phyloP scores from a whole-genome alignment of 176 grass and related monocot species.

The Oryza rufipogon region DNA sequence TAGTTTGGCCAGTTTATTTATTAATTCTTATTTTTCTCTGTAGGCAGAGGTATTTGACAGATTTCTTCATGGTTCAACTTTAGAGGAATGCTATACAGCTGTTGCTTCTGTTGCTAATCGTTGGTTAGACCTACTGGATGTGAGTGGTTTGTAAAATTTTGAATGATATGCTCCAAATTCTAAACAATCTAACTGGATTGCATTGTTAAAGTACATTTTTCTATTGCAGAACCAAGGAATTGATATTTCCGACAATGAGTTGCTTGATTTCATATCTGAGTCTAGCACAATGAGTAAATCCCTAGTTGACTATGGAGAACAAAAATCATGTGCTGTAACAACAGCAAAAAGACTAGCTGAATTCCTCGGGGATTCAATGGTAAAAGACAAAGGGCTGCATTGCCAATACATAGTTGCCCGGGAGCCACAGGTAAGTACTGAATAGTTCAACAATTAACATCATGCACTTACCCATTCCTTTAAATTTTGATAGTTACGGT shows the following conservation, averaged over 20 bases:
- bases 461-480: neutral
- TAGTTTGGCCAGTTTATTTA: conserved; percentile 29
- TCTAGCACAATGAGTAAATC: conserved; percentile 99
- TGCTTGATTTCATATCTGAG: conserved; percentile 95
- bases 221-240: conserved; percentile 87
- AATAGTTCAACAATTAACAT: conserved; percentile 30
- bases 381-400: conserved; percentile 97
- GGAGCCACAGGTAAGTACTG: conserved; percentile 82
- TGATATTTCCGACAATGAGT: conserved; percentile 91
- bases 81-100: conserved; percentile 96
- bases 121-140: conserved; percentile 92
- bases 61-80: conserved; percentile 95
- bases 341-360: conserved; percentile 91
- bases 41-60: conserved; percentile 98
- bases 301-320: conserved; percentile 85
- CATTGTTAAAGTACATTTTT: conserved; percentile 36
- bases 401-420: conserved; percentile 92
- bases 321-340: conserved; percentile 97
- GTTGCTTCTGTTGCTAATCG: conserved; percentile 95
- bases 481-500: neutral
- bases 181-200: conserved; percentile 11
- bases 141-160: conserved; percentile 56
- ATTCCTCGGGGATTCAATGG: conserved; percentile 93
- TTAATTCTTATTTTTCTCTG: conserved; percentile 42
- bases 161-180: conserved; percentile 10